A percentile compares a stretch with the other conserved stretches of the same genome.
These are phyloP conservation scores for Sphaerulina vaccinii DNA, from an alignment of 2,329 filamentous ascomycete genomes.

Conservation along the genomic window DNA sequence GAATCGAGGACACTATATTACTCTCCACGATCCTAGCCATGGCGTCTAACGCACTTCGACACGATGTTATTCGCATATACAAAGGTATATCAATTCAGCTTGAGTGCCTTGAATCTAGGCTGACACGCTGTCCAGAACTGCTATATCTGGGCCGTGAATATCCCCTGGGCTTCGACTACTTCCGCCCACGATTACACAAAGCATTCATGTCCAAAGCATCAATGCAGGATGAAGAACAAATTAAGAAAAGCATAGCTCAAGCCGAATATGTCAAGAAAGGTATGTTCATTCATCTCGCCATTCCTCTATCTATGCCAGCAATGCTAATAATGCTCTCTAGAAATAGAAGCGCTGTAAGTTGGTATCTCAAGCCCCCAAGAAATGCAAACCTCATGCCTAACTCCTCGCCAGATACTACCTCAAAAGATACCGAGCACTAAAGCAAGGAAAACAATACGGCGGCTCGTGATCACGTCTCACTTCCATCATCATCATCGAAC, in stretches of 20 bases:
- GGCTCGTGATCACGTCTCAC: background rate
- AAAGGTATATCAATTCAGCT: constrained; percentile 62
- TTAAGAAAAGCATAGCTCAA: constrained; percentile 69
- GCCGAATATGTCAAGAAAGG: constrained; percentile 92
- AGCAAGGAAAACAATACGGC: constrained; percentile 55
- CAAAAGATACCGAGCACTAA: constrained; percentile 82
- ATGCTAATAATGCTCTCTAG: constrained; percentile 46
- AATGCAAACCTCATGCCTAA: constrained; percentile 1
- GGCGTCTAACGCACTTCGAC: constrained; percentile 54
- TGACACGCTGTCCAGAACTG: constrained; percentile 59
- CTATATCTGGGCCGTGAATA: constrained; percentile 83
- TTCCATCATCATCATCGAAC: constrained; percentile 4
- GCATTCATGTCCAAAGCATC: constrained; percentile 77
- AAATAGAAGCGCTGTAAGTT: constrained; percentile 87
- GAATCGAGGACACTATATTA: too few relatives aligned
- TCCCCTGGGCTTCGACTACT: constrained; percentile 80
- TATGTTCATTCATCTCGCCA: constrained; percentile 36
- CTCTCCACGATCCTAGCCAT: constrained; percentile 5
- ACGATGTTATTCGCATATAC: constrained; percentile 81
- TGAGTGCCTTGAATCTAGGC: background rate
- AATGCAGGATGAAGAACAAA: constrained; percentile 70
- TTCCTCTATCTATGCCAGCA: background rate
- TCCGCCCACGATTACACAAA: constrained; percentile 74
- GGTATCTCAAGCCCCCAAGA: too few relatives aligned
- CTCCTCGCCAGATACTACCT: constrained; percentile 71